phyloP scores from a whole-genome alignment of 352 stramenopile species.

The Phytophthora cryptogea region DNA sequence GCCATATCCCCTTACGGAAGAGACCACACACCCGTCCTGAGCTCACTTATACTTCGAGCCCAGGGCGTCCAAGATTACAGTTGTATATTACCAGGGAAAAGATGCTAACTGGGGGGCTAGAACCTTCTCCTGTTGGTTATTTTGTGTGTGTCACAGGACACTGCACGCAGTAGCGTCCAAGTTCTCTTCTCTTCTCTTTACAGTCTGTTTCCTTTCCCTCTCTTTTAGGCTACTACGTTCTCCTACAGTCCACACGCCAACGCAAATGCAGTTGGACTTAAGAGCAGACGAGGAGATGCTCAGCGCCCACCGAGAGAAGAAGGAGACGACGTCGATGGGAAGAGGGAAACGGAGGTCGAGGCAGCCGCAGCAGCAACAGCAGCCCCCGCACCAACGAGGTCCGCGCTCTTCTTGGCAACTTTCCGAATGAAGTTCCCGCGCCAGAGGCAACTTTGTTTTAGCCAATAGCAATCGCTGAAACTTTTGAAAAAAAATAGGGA shows the following conservation, averaged over 20 bases:
- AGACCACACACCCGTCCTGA: conserved; percentile 6
- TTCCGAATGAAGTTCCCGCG: conserved; percentile 5
- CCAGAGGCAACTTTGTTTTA: conserved; percentile 12
- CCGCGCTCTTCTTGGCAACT: conserved; percentile 17
- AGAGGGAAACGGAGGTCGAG: neutral
- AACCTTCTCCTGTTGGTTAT: conserved; percentile 7
- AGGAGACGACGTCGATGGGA: conserved; percentile 9
- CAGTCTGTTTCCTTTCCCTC: conserved; percentile 8
- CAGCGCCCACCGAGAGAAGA: conserved; percentile 3
- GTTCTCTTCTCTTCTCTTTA: conserved; percentile 5
- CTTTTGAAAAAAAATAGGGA: too few relatives aligned
- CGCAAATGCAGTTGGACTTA: conserved; percentile 27
- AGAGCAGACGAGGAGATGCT: conserved; percentile 12
- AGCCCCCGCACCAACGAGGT: neutral
- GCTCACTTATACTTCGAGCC: conserved; percentile 19
- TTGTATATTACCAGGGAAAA: conserved; percentile 13
- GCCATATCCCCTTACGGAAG: conserved; percentile 27
- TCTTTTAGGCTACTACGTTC: conserved; percentile 17
- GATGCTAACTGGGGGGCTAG: conserved; percentile 2
- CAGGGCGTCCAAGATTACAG: neutral
- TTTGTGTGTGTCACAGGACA: conserved; percentile 7
- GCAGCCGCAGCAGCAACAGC: neutral
- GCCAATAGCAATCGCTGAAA: conserved; percentile 3
- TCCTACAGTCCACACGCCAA: conserved; percentile 20
- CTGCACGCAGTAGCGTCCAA: conserved; percentile 20